phyloP scores from a whole-genome alignment of 2,329 filamentous ascomycete genomes.

The Penicillium sp. region DNA sequence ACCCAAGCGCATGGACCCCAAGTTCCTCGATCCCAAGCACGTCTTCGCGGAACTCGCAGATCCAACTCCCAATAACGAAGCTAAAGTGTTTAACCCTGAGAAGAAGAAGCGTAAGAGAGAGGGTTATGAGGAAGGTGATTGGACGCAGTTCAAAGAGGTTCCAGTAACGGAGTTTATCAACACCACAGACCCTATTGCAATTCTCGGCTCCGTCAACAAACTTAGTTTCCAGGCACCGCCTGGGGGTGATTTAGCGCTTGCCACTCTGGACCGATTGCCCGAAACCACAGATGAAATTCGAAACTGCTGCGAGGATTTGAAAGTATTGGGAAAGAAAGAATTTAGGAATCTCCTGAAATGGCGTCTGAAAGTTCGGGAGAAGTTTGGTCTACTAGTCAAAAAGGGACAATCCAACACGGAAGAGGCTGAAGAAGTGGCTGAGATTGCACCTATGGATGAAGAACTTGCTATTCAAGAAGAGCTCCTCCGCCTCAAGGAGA shows the following conservation, averaged over 20 bases:
- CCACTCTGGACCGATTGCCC: slow-evolving; percentile 81
- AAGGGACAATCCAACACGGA: slow-evolving; percentile 60
- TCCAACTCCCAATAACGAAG: slow-evolving; percentile 90
- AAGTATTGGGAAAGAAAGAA: slow-evolving; percentile 89
- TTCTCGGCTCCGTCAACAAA: slow-evolving; percentile 84
- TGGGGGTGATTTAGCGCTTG: slow-evolving; percentile 83
- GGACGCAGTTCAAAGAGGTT: slow-evolving; percentile 87
- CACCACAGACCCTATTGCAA: slow-evolving; percentile 88
- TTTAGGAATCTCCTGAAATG: slow-evolving; percentile 89
- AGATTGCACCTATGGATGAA: slow-evolving; percentile 90
- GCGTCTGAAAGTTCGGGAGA: slow-evolving; percentile 86
- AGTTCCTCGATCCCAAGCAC: slow-evolving; percentile 84
- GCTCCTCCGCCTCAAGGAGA: slow-evolving; percentile 79
- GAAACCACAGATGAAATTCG: slow-evolving; percentile 86
- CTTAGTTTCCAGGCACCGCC: slow-evolving; percentile 80
- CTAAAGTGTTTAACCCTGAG: slow-evolving; percentile 97
- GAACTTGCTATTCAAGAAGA: slow-evolving; percentile 90
- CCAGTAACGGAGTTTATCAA: slow-evolving; percentile 92
- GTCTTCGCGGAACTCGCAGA: slow-evolving; percentile 93
- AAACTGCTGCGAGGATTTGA: slow-evolving; percentile 79
- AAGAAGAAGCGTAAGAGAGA: slow-evolving; percentile 97
- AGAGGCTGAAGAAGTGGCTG: slow-evolving; percentile 74
- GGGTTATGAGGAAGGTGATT: slow-evolving; percentile 96
- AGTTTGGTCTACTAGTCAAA: slow-evolving; percentile 84
- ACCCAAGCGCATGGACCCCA: slow-evolving; percentile 88